These are phyloP conservation scores for Fusarium decemcellulare DNA, from an alignment of 2,329 filamentous ascomycete species.

Conservation along the genomic window DNA sequence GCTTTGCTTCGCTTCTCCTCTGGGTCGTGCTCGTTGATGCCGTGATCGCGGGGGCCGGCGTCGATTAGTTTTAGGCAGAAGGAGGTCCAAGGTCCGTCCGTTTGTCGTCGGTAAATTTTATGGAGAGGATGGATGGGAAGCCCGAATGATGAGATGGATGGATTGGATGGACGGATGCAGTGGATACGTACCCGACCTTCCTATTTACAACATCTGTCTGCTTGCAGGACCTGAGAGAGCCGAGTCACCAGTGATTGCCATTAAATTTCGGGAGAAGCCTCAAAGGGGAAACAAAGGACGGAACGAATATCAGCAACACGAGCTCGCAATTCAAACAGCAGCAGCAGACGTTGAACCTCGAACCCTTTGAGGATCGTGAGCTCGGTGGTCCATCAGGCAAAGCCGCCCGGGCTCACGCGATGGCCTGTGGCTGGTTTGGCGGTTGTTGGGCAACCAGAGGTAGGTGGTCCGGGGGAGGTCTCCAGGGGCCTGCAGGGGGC, in stretches of 20 bases:
- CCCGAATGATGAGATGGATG: conserved; percentile 30
- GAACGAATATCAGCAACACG: background rate
- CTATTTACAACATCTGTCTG: conserved; percentile 41
- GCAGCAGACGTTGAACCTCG: conserved; percentile 6
- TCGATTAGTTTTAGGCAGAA: conserved; percentile 46
- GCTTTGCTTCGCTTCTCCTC: conserved; percentile 11
- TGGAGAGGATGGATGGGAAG: conserved; percentile 13
- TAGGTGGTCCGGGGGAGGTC: conserved; percentile 6
- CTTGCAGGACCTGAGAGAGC: conserved; percentile 16
- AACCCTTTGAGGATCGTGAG: conserved; percentile 16
- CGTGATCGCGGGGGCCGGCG: conserved; percentile 40
- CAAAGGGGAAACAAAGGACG: background rate
- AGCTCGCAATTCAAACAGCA: conserved; percentile 5
- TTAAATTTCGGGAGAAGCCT: background rate
- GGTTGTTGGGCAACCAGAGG: conserved; percentile 38
- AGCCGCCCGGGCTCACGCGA: conserved; percentile 2
- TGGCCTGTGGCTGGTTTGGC: conserved; percentile 27
- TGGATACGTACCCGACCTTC: conserved; percentile 43
- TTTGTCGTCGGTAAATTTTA: conserved; percentile 45
- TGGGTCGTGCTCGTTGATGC: conserved; percentile 18
- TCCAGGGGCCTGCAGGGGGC: conserved; percentile 34
- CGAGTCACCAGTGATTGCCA: background rate
- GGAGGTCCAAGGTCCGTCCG: conserved; percentile 38
- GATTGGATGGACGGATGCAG: conserved; percentile 40
- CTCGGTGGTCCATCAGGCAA: conserved; percentile 25